Conservation (phyloP, 2,329 filamentous ascomycete species). For the Epichloe hybrida region DNA sequence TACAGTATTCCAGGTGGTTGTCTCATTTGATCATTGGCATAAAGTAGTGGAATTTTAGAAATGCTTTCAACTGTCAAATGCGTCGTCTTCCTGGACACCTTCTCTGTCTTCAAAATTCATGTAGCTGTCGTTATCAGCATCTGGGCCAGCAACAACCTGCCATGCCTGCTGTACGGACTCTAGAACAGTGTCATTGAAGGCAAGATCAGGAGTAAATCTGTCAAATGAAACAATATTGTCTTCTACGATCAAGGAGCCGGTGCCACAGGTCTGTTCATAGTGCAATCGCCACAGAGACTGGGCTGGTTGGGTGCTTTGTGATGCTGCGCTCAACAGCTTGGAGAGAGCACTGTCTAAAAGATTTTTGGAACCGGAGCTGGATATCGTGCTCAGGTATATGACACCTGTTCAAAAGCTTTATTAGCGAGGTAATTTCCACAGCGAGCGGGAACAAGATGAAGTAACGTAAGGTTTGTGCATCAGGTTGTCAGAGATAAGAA, state of each 20-base stretch:
- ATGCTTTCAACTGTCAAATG: slow-evolving; percentile 26
- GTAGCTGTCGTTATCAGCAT: slow-evolving; percentile 40
- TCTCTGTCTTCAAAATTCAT: slow-evolving; percentile 71
- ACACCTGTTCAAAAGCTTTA: slow-evolving; percentile 14
- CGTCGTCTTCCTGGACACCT: slow-evolving; percentile 41
- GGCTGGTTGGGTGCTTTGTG: slow-evolving; percentile 13
- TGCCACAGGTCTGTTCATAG: slow-evolving; percentile 36
- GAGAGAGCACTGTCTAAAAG: slow-evolving; percentile 27
- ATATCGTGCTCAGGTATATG: slow-evolving; percentile 24
- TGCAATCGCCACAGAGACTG: slow-evolving; percentile 36
- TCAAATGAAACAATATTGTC: slow-evolving; percentile 42
- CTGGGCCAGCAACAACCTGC: slow-evolving; percentile 44
- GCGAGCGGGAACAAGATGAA: slow-evolving; percentile 2
- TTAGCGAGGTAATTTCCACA: slow-evolving; percentile 17
- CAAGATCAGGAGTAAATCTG: slow-evolving; percentile 47
- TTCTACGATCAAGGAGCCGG: slow-evolving; percentile 17
- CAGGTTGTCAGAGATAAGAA: slow-evolving; percentile 78
- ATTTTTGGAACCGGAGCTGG: slow-evolving; percentile 20
- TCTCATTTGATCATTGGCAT: background rate
- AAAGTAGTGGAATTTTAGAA: background rate
- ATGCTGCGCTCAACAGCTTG: slow-evolving; percentile 24
- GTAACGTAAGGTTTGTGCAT: slow-evolving; percentile 31
- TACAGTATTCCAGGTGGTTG: background rate
- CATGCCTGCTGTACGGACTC: slow-evolving; percentile 57
- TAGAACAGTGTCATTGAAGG: slow-evolving; percentile 60